These are phyloP conservation scores for Yamadazyma friedrichii DNA, from an alignment of 1,139 yeast genomes.

Conservation along the genomic window DNA sequence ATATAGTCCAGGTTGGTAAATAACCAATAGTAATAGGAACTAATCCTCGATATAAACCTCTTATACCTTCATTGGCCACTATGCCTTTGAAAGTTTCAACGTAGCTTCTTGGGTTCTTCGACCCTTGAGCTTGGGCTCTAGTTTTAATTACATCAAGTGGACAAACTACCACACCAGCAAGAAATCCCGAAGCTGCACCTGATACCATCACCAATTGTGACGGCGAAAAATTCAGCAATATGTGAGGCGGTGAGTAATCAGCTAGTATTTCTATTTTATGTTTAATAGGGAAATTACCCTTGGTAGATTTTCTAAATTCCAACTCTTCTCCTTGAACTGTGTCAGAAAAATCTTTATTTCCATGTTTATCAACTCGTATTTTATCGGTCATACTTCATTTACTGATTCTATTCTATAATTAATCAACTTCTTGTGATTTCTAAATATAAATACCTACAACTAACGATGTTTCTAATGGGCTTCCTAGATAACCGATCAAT, in stretches of 20 bases:
- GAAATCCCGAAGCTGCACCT: slow-evolving; percentile 47
- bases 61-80: slow-evolving; percentile 69
- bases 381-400: slow-evolving; percentile 3
- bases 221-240: slow-evolving; percentile 25
- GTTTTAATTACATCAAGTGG: slow-evolving; percentile 50
- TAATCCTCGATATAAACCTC: slow-evolving; percentile 86
- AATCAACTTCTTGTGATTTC: too few relatives aligned
- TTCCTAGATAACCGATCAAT: too few relatives aligned
- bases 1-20: slow-evolving; percentile 96
- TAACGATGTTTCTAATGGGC: too few relatives aligned
- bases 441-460: too few relatives aligned
- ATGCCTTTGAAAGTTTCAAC: slow-evolving; percentile 63
- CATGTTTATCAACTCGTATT: slow-evolving; percentile 6
- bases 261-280: slow-evolving; percentile 24
- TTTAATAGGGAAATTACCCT: slow-evolving; percentile 20
- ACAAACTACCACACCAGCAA: slow-evolving; percentile 48
- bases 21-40: slow-evolving; percentile 91
- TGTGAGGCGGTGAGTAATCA: slow-evolving; percentile 22
- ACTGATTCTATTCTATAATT: too few relatives aligned
- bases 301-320: slow-evolving; percentile 29
- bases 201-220: slow-evolving; percentile 41
- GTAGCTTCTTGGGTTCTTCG: slow-evolving; percentile 41
- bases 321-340: slow-evolving; percentile 40
- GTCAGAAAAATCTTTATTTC: slow-evolving; percentile 33
- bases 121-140: slow-evolving; percentile 46